Conservation (phyloP, 1,284 basidiomycete species). For the Cryptococcus sp. region DNA sequence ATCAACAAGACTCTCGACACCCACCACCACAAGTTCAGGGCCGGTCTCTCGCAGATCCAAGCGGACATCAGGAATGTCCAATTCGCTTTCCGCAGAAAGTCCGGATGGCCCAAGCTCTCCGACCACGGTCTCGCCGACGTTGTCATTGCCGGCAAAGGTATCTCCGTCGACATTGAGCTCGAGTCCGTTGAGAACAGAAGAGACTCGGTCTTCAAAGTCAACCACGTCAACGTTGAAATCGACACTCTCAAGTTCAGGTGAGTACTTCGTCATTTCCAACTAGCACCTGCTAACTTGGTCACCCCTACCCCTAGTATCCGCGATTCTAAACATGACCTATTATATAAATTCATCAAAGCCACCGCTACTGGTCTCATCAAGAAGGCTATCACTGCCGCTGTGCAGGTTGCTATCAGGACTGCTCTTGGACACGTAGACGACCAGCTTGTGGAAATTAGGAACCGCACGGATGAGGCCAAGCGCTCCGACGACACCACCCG, state of each 20-base stretch:
- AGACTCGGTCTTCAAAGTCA: conserved; percentile 44
- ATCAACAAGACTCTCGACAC: conserved; percentile 56
- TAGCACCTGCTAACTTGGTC: conserved; percentile 31
- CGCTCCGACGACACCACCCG: conserved; percentile 58
- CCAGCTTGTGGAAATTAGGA: conserved; percentile 61
- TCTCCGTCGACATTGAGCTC: conserved; percentile 54
- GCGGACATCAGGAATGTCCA: conserved; percentile 73
- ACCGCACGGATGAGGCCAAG: conserved; percentile 72
- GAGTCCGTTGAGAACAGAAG: conserved; percentile 50
- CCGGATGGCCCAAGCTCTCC: conserved; percentile 61
- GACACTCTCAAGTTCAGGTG: conserved; percentile 43
- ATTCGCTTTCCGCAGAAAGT: conserved; percentile 67
- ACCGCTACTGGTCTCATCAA: conserved; percentile 69
- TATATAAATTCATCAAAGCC: conserved; percentile 67
- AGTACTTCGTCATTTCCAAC: not conserved
- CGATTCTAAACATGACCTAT: conserved; percentile 83
- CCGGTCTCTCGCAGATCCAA: conserved; percentile 82
- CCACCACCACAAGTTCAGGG: conserved; percentile 67
- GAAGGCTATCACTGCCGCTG: conserved; percentile 82
- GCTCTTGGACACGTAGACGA: conserved; percentile 74
- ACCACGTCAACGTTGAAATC: conserved; percentile 62
- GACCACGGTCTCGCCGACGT: conserved; percentile 94
- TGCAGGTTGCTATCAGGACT: conserved; percentile 73
- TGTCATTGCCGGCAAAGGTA: conserved; percentile 70
- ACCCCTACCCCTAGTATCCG: conserved; percentile 70